Percentiles rank a stretch among this genome's conserved stretches.
phyloP scores from a whole-genome alignment of 2,329 filamentous ascomycete genomes.

The Coniochaeta ligniaria region DNA sequence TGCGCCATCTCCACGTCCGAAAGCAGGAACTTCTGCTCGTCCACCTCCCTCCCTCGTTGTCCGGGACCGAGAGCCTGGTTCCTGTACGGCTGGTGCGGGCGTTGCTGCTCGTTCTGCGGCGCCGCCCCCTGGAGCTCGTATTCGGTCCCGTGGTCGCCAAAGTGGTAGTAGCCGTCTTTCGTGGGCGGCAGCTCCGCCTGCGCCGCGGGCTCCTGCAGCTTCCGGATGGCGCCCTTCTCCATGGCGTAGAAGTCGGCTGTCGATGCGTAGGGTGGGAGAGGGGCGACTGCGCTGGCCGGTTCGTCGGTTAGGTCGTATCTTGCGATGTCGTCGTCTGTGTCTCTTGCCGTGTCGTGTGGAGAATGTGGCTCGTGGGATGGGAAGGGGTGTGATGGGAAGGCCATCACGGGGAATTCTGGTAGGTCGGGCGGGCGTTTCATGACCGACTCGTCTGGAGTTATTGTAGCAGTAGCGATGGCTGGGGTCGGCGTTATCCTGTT shows the following conservation, averaged over 20 bases:
- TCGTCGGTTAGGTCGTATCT: neutral
- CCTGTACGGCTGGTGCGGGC: slow-evolving; percentile 12
- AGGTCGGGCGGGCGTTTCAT: neutral
- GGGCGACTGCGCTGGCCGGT: neutral
- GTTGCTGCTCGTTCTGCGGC: slow-evolving; percentile 11
- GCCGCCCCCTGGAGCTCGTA: slow-evolving; percentile 16
- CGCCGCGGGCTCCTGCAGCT: slow-evolving; percentile 14
- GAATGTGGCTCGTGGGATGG: neutral
- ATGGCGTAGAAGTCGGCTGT: slow-evolving; percentile 15
- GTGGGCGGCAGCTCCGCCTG: slow-evolving; percentile 18
- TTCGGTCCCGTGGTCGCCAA: slow-evolving; percentile 10
- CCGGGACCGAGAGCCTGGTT: slow-evolving; percentile 2
- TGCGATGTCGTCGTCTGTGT: neutral
- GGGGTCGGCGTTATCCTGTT: slow-evolving; percentile 1
- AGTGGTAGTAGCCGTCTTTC: slow-evolving; percentile 19
- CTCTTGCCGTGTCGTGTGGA: neutral
- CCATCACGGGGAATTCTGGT: neutral
- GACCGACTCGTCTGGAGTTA: neutral
- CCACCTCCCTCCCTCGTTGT: slow-evolving; percentile 11
- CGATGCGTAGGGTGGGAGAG: slow-evolving; percentile 18
- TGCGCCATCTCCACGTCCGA: slow-evolving; percentile 14
- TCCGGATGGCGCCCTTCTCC: slow-evolving; percentile 18
- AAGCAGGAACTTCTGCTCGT: slow-evolving; percentile 20
- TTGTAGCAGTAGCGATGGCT: neutral
- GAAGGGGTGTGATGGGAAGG: neutral